Evolutionary conservation across 2,329 filamentous ascomycete species (phyloP), one percentile per base, ranked within the genome.

Genomic region (Scedosporium aurantiacum): DNA sequence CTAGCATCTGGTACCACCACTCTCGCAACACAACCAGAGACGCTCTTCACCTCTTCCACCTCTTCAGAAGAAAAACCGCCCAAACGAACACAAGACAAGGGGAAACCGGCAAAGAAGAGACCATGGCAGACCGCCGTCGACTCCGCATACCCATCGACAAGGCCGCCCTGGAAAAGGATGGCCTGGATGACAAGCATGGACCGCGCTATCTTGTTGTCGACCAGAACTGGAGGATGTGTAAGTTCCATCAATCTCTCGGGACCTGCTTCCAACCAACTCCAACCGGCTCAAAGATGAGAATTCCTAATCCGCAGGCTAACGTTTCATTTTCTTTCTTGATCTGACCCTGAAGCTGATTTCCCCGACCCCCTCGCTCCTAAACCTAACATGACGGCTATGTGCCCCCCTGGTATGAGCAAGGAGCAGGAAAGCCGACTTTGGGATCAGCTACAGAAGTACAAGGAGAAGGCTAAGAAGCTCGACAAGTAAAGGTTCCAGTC

Each of bases 71-170:
- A 12, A 54, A 23, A 54, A 5, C 12, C 12, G 3, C 16, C 18
- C 23, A 18, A 23, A 54, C 18, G 50, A 21, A 21, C n/a, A n/a
- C 5, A 0, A 73, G 71, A 2, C 76, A 84, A 60, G 74, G 83
- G 1, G 65, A 72, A 28, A 78, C 74, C 74, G 7, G 68, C 83
- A 14, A 71, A 76, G 61, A 67, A 70, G 16, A 37, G 10, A 37
- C 21, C n/a, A 54, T 54, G 50, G 18, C 50, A 23, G 50, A 54
- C 18, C 50, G 50, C 27, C 50, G 50, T 12, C 50, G 50, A 23
- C 21, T 21, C 18, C 50, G 50, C 18, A 23, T 54, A 5, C 50
- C 18, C 50, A 21, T 25, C 27, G 58, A 60, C 3, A 60, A 32
- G 58, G 12, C 7, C 18, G 21, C 4, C 23, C 25, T 14, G 2